A percentile compares a stretch with the other conserved stretches of the same genome.
These are phyloP conservation scores for Tetrapisispora taiwanensis DNA, from an alignment of 805 yeast genomes.

Conservation along the genomic window DNA sequence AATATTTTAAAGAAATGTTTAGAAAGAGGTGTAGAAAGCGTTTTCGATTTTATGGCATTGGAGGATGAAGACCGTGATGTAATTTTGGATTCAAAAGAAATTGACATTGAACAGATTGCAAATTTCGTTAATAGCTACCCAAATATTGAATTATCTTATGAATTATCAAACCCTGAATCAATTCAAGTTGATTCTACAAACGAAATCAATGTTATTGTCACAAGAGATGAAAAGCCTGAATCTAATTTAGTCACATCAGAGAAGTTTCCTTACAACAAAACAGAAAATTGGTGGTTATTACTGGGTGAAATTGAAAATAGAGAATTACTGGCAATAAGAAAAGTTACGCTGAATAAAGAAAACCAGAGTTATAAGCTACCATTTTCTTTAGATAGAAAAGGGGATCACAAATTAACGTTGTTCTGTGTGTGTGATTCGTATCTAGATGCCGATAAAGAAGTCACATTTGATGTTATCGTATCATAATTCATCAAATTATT, in stretches of 20 bases:
- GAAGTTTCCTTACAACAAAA: slow-evolving; percentile 48
- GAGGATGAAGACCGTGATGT: slow-evolving; percentile 67
- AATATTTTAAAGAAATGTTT: slow-evolving; percentile 44
- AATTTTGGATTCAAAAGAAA: slow-evolving; percentile 45
- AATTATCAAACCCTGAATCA: slow-evolving; percentile 34
- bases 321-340: slow-evolving; percentile 65
- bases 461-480: slow-evolving; percentile 36
- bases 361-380: slow-evolving; percentile 43
- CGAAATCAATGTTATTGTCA: slow-evolving; percentile 38
- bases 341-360: slow-evolving; percentile 44
- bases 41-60: slow-evolving; percentile 64
- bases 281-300: slow-evolving; percentile 73
- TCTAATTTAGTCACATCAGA: slow-evolving; percentile 51
- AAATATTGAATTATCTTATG: slow-evolving; percentile 59
- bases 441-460: slow-evolving; percentile 86
- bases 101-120: slow-evolving; percentile 57
- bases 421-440: slow-evolving; percentile 92
- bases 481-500: no score
- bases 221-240: slow-evolving; percentile 71
- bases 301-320: slow-evolving; percentile 55
- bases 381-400: slow-evolving; percentile 49
- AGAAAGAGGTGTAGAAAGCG: slow-evolving; percentile 49
- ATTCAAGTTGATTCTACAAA: slow-evolving; percentile 41
- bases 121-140: slow-evolving; percentile 87
- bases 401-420: slow-evolving; percentile 50